Evolutionary conservation across 768 basidiomycete genomes (phyloP), one percentile per base, ranked within the genome.

Genomic region (Pulveroboletus sp.): DNA sequence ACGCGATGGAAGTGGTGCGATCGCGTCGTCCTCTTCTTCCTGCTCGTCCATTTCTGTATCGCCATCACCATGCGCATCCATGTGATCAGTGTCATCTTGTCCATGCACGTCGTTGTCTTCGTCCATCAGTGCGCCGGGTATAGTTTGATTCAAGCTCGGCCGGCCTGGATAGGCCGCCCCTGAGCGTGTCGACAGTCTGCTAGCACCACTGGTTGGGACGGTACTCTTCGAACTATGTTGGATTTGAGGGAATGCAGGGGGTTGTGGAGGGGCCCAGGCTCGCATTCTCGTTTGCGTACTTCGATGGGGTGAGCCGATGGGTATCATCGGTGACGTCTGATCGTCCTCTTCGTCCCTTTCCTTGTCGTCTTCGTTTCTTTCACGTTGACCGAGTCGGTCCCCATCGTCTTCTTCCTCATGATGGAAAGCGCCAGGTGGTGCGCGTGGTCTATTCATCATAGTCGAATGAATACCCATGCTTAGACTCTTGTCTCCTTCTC

Each of bases 371-470:
- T 70, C 28, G 21, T 21, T 55, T 42, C 14, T 36, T 37, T 47
- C 67, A 4, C 73, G 64, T 13, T 41, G 24, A 32, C 50, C 64
- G 18, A 30, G 40, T 39, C 6, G 30, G 13, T 46, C 53, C 1
- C 66, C 65, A 0, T 53, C 57, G 3, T 68, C 71, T 1, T 54
- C 65, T 6, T 76, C 75, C 2, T 74, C 73, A 2, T 61, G 61
- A 8, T 64, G 62, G 54, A 80, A 80, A 31, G 76, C 76, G 0
- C 76, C 77, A 9, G 78, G 78, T 6, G 69, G 72, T 33, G 66
- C 65, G 40, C 64, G 73, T 68, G 50, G 47, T 53, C 8, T 62
- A 48, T 35, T 42, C 1, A 44, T 59, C 41, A 36, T 56, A 36
- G 39, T 58, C 7, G 58, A 54, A 18, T 31, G 50, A 28, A 44